Percentiles rank a stretch among this genome's conserved stretches.
Conservation (phyloP, 768 basidiomycete species). For the Podaxis sp. region DNA sequence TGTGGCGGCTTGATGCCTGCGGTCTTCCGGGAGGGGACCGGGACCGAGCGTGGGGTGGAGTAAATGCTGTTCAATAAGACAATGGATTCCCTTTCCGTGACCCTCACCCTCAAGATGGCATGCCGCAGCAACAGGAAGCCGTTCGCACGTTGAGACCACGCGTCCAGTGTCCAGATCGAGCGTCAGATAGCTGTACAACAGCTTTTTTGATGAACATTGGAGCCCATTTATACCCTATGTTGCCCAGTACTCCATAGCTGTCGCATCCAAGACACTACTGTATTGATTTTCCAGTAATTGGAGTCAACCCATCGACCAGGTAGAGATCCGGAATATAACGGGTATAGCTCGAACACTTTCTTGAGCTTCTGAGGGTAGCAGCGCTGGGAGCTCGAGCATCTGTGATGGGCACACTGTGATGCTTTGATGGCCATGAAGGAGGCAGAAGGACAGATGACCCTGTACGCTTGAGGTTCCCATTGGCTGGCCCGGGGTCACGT, state of each 20-base stretch:
- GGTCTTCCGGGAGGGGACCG: background rate
- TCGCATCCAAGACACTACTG: background rate
- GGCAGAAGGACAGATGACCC: background rate
- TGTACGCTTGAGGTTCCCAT: background rate
- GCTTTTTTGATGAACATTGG: background rate
- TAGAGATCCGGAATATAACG: background rate
- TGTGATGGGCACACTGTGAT: background rate
- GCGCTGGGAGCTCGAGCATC: background rate
- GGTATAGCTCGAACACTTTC: background rate
- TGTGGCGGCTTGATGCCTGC: background rate
- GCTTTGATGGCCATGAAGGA: background rate
- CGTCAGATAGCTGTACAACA: background rate
- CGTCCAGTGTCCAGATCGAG: conserved; percentile 1
- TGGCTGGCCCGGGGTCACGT: conserved; percentile 3
- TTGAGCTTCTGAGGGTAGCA: background rate
- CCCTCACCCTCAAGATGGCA: background rate
- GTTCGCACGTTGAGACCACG: conserved; percentile 6
- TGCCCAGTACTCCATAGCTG: background rate
- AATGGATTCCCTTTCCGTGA: background rate
- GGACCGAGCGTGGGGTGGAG: background rate
- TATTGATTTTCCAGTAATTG: background rate
- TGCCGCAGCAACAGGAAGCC: background rate
- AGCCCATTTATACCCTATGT: background rate
- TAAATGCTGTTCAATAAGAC: background rate
- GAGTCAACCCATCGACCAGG: background rate